Evolutionary conservation across 768 basidiomycete genomes (phyloP).

Genomic region (Tephrocybe sp.): DNA sequence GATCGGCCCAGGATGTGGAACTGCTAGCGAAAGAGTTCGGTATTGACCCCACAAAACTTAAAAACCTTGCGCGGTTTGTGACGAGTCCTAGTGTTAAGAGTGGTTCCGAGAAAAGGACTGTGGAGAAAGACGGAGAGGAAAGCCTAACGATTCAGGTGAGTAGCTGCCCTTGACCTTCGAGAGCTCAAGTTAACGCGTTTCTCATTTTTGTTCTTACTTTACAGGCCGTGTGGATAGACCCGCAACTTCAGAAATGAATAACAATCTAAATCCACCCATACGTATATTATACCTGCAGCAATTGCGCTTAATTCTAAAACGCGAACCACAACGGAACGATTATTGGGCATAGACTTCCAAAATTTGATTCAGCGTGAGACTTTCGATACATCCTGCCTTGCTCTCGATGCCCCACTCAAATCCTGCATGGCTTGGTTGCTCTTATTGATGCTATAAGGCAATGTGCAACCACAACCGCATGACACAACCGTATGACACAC

Average conservation of each 20-base stretch:
- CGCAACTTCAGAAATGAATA: conserved; percentile 22
- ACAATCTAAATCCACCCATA: too few species aligned
- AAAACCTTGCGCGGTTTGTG: conserved; percentile 54
- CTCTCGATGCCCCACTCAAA: too few species aligned
- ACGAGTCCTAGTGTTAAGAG: conserved; percentile 64
- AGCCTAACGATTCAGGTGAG: conserved; percentile 50
- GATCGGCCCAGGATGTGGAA: conserved; percentile 41
- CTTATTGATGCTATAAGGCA: too few species aligned
- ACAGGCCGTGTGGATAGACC: conserved; percentile 48
- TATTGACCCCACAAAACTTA: conserved; percentile 53
- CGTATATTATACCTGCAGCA: too few species aligned
- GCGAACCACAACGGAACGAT: too few species aligned
- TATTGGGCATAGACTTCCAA: too few species aligned
- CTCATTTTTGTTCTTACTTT: background rate
- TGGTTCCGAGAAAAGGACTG: conserved; percentile 39
- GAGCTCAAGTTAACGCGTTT: background rate
- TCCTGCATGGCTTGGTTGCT: too few species aligned
- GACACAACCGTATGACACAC: too few species aligned
- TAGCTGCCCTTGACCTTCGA: background rate
- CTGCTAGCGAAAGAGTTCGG: conserved; percentile 53
- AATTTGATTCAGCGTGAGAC: too few species aligned
- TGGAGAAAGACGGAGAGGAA: conserved; percentile 59
- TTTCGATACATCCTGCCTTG: too few species aligned
- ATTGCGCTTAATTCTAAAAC: too few species aligned
- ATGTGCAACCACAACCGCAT: too few species aligned